Conservation (phyloP, 352 stramenopile species). For the Pythium sp. region DNA sequence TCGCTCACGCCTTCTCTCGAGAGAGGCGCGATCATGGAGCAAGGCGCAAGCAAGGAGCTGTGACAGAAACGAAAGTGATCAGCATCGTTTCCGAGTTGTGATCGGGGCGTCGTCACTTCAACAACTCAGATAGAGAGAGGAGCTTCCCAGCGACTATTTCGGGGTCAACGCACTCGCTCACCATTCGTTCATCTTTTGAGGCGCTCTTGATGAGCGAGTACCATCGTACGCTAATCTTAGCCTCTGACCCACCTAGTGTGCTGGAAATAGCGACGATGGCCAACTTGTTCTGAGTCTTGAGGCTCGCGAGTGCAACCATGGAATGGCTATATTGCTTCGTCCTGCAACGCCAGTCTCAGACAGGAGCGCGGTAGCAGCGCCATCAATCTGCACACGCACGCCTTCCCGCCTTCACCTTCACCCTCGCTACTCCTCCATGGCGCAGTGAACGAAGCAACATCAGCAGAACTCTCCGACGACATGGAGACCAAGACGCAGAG, state of each 20-base stretch:
- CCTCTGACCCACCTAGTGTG: neutral
- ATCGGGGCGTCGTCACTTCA: neutral
- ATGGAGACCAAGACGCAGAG: slow-evolving; percentile 9
- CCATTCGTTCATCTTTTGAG: neutral
- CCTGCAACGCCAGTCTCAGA: neutral
- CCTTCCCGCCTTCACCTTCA: neutral
- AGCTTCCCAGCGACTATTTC: neutral
- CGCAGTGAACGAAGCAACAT: neutral
- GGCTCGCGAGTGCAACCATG: neutral
- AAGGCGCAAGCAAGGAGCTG: neutral
- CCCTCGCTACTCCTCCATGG: neutral
- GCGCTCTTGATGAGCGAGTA: neutral
- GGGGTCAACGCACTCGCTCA: neutral
- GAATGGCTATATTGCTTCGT: neutral
- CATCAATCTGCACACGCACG: neutral
- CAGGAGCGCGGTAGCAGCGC: neutral
- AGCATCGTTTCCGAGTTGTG: neutral
- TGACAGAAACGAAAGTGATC: neutral
- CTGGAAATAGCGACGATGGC: neutral
- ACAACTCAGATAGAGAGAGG: neutral
- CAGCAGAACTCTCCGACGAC: neutral
- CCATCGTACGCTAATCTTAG: neutral
- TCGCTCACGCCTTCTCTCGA: no score
- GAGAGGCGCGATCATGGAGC: no score
- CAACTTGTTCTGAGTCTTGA: neutral